Evolutionary conservation across 1,284 basidiomycete genomes (phyloP), one percentile per base, ranked within the genome.

Genomic region (Cryptococcus wingfieldii): DNA sequence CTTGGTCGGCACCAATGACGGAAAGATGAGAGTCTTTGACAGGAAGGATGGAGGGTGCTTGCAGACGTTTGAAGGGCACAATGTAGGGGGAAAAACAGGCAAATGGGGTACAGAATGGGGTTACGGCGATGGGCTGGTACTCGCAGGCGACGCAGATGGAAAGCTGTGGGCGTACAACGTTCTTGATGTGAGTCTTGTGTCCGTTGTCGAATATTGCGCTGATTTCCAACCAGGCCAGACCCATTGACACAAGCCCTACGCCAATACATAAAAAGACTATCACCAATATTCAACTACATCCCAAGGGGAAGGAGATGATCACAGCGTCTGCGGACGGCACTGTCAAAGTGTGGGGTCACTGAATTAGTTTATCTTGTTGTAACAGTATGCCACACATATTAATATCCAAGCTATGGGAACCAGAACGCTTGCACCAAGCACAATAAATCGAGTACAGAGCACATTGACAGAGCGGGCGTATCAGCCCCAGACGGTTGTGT

Each of bases 71-170:
- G 80, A 77, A 14, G 90, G 90, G 0, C 90, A 95, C 70, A 61
- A 59, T 10, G 61, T 62, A 4, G 54, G 63, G 8, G 70, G 74
- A 13, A 88, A 90, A 64, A 47, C 51, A 6, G 44, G 18, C 23
- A 83, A 90, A 18, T 88, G 86, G 67, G 86, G 86, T 19, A 85
- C 88, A n/a, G 86, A 84, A 57, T 90, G 98, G 66, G 87, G 87
- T 7, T 83, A 87, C 60, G 86, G 82, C 1, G 95, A 98, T 74
- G 87, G 87, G 1, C 84, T 78, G 16, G 85, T 98, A 4, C 71
- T 97, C 2, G 86, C 84, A 43, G 95, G 95, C 5, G 96, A 98
- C 71, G 94, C 97, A 72, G 82, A 86, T 5, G 96, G 96, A 0
- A 78, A 77, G 56, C 78, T 98, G 5, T 93, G 90, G 87, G 85